Percentiles rank a stretch among this genome's conserved stretches.
These are phyloP conservation scores for Trametes meyenii DNA, from an alignment of 768 basidiomycete species.

Conservation along the genomic window DNA sequence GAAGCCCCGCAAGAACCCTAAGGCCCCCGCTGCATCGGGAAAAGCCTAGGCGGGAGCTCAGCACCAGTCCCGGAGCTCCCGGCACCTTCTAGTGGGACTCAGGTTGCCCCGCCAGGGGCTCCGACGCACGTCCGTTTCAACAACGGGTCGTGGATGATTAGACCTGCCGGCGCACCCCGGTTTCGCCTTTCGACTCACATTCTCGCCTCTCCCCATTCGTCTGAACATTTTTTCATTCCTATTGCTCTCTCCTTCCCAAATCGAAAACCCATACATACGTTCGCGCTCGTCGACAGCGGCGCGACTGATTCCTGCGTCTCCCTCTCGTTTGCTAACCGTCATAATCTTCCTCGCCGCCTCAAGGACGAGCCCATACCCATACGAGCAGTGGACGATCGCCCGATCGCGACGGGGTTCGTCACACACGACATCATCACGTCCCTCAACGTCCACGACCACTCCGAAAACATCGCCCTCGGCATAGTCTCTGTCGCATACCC, in stretches of 20 bases:
- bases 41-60: no score
- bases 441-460: slow-evolving; percentile 31
- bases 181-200: slow-evolving; percentile 11
- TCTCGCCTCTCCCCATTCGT: slow-evolving; percentile 3
- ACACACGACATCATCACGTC: slow-evolving; percentile 38
- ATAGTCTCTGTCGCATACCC: slow-evolving; percentile 40
- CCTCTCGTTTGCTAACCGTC: slow-evolving; percentile 35
- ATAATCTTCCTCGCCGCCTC: slow-evolving; percentile 38
- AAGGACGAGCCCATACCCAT: slow-evolving; percentile 36
- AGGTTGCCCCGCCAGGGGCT: slow-evolving; percentile 8
- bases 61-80: slow-evolving; percentile 30
- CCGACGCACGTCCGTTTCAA: slow-evolving; percentile 7
- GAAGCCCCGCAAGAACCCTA: no score
- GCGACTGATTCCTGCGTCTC: slow-evolving; percentile 42
- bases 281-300: slow-evolving; percentile 42
- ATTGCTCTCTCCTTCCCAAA: slow-evolving; percentile 35
- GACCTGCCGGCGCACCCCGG: slow-evolving; percentile 4
- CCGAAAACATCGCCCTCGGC: slow-evolving; percentile 32
- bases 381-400: slow-evolving; percentile 40
- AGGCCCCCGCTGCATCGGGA: no score
- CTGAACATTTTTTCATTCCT: slow-evolving; percentile 31
- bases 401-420: slow-evolving; percentile 38
- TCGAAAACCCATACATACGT: slow-evolving; percentile 35
- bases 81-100: slow-evolving; percentile 5
- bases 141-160: slow-evolving; percentile 1